Evolutionary conservation across 2,329 filamentous ascomycete species (phyloP), one percentile per base, ranked within the genome.

Genomic region (Leptographium procerum): DNA sequence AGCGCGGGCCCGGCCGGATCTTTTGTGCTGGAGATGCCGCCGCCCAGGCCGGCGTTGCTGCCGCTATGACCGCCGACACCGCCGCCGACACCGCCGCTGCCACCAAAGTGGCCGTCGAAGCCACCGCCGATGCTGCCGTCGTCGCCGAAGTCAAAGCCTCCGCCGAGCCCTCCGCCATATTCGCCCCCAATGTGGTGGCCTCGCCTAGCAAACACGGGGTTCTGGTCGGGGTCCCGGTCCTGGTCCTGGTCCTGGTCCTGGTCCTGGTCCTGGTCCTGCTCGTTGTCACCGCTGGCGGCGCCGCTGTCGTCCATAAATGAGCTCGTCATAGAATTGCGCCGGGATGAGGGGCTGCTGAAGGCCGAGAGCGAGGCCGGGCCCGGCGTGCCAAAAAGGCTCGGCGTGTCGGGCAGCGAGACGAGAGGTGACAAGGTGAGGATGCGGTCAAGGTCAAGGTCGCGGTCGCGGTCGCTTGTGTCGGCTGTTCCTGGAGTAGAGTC

Each of bases 241-340:
- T n/a, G n/a, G n/a, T n/a, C n/a, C n/a, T n/a, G n/a, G n/a, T n/a
- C n/a, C n/a, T n/a, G n/a, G n/a, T n/a, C n/a, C n/a, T n/a, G n/a
- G n/a, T n/a, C n/a, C n/a, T n/a, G n/a, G n/a, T n/a, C n/a, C n/a
- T n/a, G n/a, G n/a, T 74, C 75, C 56, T 81, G 77, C 65, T 82
- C 75, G 66, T 55, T 78, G 65, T 82, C 75, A 66, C 52, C 33
- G 45, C 28, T 40, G 43, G 34, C 47, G 47, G 52, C 24, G 7
- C 53, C 45, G 19, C 34, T 65, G 57, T 75, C 72, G 57, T 77
- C 75, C 43, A 73, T 73, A 4, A 75, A 70, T 10, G 78, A 81
- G 19, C 72, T 74, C 5, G 70, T 70, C 5, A 81, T 70, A 3
- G 79, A 81, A 63, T 76, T 74, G 58, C 73, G 72, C 52, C 75